Conservation (phyloP, 495 filamentous ascomycete species). For the Viridothelium virens region DNA sequence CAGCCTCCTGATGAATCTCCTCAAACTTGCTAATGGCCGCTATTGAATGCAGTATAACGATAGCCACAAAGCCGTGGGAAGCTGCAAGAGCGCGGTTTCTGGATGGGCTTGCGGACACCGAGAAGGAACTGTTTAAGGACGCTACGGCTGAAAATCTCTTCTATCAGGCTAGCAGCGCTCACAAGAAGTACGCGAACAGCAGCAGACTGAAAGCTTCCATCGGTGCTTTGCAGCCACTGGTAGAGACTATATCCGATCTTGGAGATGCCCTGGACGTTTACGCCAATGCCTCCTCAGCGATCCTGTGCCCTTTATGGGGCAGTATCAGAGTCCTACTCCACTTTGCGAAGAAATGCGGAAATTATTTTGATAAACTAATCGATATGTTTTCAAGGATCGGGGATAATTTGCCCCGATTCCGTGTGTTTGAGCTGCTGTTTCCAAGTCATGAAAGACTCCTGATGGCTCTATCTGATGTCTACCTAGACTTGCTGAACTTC, state of each 20-base stretch:
- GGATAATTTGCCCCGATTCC: neutral
- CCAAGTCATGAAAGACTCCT: conserved; percentile 31
- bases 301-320: conserved; percentile 40
- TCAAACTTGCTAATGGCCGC: neutral
- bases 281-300: conserved; percentile 31
- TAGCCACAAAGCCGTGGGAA: neutral
- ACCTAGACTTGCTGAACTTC: conserved; percentile 38
- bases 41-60: neutral
- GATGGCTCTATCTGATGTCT: conserved; percentile 32
- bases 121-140: conserved; percentile 15
- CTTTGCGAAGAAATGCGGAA: conserved; percentile 31
- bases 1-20: too few species aligned
- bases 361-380: conserved; percentile 32
- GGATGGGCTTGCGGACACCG: conserved; percentile 16
- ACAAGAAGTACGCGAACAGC: conserved; percentile 26
- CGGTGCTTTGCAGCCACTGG: conserved; percentile 14
- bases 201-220: conserved; percentile 19
- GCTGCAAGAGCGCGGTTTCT: neutral
- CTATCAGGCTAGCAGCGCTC: conserved; percentile 31
- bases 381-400: neutral
- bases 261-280: conserved; percentile 31
- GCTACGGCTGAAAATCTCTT: conserved; percentile 29
- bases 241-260: neutral
- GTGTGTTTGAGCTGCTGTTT: conserved; percentile 32
- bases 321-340: conserved; percentile 37